These are phyloP conservation scores for Rosa lucieae DNA, from an alignment of 306 rosid species.

Conservation along the genomic window DNA sequence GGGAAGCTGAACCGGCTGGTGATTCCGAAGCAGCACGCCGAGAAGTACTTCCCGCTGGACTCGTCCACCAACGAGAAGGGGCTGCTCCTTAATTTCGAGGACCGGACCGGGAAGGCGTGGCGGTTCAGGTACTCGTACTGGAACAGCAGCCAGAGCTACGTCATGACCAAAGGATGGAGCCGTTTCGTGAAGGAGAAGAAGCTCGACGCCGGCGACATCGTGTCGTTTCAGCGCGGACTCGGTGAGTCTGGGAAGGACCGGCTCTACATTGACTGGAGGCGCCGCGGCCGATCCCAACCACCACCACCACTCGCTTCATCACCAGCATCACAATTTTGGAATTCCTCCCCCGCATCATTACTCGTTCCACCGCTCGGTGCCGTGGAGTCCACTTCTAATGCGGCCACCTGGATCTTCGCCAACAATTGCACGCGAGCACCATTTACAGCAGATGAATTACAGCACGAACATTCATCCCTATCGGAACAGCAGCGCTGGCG, in stretches of 20 bases:
- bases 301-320: slow-evolving; percentile 18
- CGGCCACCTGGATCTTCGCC: slow-evolving; percentile 22
- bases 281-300: slow-evolving; percentile 38
- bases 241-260: slow-evolving; percentile 52
- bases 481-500: slow-evolving; percentile 11
- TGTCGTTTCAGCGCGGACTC: slow-evolving; percentile 78
- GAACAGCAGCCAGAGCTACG: slow-evolving; percentile 98
- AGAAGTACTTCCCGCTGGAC: slow-evolving; percentile 53
- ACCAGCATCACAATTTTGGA: neutral
- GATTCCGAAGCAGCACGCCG: slow-evolving; percentile 55
- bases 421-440: slow-evolving; percentile 27
- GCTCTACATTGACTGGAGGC: slow-evolving; percentile 82
- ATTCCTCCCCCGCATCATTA: slow-evolving; percentile 10
- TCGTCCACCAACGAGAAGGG: slow-evolving; percentile 79
- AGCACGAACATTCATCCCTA: neutral
- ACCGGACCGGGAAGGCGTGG: slow-evolving; percentile 77
- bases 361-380: slow-evolving; percentile 24
- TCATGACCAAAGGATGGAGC: slow-evolving; percentile 98
- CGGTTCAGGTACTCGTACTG: slow-evolving; percentile 91
- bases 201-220: slow-evolving; percentile 88
- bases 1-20: slow-evolving; percentile 50
- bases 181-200: slow-evolving; percentile 89
- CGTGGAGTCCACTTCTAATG: slow-evolving; percentile 45
- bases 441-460: slow-evolving; percentile 24
- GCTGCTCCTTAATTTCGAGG: slow-evolving; percentile 69